A percentile compares a stretch with the other conserved stretches of the same genome.
Conservation (phyloP, 441 rosid species). For the Dalechampia spathulata region DNA sequence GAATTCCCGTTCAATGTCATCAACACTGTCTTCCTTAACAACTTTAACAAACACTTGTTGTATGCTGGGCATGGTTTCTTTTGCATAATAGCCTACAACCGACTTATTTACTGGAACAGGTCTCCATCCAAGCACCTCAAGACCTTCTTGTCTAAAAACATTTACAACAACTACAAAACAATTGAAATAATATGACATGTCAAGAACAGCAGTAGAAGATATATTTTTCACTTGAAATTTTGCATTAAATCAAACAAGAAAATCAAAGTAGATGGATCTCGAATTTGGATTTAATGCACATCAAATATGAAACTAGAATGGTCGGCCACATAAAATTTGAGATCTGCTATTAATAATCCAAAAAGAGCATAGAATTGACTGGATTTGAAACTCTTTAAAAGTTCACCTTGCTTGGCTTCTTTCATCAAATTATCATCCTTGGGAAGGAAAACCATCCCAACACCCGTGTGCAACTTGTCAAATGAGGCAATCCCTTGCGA, state of each 20-base stretch:
- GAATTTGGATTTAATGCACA: neutral
- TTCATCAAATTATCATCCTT: constrained; percentile 48
- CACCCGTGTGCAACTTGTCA: constrained; percentile 87
- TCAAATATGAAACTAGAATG: neutral
- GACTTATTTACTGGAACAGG: constrained; percentile 85
- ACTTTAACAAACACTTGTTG: constrained; percentile 92
- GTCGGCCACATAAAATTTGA: neutral
- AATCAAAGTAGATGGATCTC: neutral
- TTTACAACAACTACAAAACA: constrained; percentile 59
- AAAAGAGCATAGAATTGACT: constrained; percentile 1
- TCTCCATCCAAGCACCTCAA: constrained; percentile 98
- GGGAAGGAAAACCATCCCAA: constrained; percentile 96
- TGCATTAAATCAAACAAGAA: neutral
- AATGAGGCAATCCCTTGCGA: constrained; percentile 68
- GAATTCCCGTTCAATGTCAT: constrained; percentile 89
- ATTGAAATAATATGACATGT: constrained; percentile 1
- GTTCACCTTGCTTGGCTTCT: constrained; percentile 83
- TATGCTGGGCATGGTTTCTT: constrained; percentile 89
- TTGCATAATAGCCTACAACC: constrained; percentile 90
- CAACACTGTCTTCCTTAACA: constrained; percentile 70
- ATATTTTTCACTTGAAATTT: neutral
- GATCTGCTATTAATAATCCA: constrained; percentile 2
- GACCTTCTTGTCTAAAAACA: constrained; percentile 89
- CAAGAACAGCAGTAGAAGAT: neutral
- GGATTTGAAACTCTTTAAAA: constrained; percentile 3